Percentiles rank a stretch among this genome's conserved stretches.
These are phyloP conservation scores for Hordeum marinum DNA, from an alignment of 176 grass and related monocot species.

Conservation along the genomic window DNA sequence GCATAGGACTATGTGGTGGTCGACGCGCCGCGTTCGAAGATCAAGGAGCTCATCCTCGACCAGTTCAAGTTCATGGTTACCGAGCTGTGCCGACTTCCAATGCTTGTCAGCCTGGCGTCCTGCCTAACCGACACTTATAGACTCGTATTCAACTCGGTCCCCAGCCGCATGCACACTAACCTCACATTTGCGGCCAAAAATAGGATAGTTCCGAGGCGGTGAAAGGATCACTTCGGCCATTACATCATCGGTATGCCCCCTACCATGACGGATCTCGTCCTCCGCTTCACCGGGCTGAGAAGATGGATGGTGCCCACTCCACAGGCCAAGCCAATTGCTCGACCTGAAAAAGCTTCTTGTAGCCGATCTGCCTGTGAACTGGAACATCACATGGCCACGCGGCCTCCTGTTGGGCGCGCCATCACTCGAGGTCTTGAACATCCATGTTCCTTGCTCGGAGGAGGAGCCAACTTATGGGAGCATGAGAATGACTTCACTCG, in stretches of 20 bases:
- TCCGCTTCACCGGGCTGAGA: background rate
- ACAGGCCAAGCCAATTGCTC: background rate
- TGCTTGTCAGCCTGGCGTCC: conserved; percentile 4
- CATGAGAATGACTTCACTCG: background rate
- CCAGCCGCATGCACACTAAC: background rate
- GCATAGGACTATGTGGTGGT: background rate
- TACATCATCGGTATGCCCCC: background rate
- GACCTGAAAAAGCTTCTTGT: background rate
- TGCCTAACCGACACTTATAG: background rate
- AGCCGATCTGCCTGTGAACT: background rate
- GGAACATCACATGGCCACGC: background rate
- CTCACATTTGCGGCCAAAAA: background rate
- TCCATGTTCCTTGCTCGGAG: background rate
- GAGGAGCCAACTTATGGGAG: background rate
- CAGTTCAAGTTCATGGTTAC: background rate
- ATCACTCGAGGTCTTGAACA: background rate
- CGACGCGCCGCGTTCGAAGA: background rate
- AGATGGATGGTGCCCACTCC: background rate
- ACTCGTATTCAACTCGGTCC: background rate
- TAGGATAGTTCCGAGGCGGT: background rate
- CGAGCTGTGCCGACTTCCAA: background rate
- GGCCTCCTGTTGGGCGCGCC: background rate
- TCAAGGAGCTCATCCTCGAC: conserved; percentile 4
- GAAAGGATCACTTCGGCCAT: background rate
- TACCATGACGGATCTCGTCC: background rate